phyloP scores from a whole-genome alignment of 192 early-diverging fungal genomes.

The Polychytrium aggregatum region DNA sequence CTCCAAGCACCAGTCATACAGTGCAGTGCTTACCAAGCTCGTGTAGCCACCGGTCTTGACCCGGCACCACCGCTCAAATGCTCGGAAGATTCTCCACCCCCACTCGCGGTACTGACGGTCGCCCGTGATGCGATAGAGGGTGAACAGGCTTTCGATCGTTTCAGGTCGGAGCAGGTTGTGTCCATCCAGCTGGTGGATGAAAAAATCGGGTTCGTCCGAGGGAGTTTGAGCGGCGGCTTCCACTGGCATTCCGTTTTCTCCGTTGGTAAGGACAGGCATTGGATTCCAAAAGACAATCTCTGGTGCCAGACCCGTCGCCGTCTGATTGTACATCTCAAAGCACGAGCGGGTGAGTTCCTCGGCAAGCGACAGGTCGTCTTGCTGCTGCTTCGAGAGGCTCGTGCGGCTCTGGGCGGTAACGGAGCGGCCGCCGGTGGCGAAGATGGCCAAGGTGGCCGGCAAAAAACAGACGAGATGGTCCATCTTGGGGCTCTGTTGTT shows the following conservation, averaged over 20 bases:
- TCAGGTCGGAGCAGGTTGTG: conserved; percentile 84
- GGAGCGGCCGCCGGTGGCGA: conserved; percentile 49
- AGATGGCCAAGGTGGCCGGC: conserved; percentile 70
- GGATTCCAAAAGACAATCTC: conserved; percentile 77
- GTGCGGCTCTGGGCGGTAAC: conserved; percentile 18
- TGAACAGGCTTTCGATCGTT: conserved; percentile 80
- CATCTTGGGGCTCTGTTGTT: conserved; percentile 48
- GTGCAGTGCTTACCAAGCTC: conserved; percentile 30
- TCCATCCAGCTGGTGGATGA: conserved; percentile 47
- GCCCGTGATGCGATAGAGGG: conserved; percentile 76
- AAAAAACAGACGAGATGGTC: conserved; percentile 93
- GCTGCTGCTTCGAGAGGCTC: conserved; percentile 20
- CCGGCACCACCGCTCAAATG: conserved; percentile 69
- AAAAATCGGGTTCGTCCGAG: conserved; percentile 39
- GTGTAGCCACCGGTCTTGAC: conserved; percentile 49
- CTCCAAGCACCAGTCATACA: no score
- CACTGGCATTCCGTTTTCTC: no score
- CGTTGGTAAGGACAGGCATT: not conserved
- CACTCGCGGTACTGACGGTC: conserved; percentile 67
- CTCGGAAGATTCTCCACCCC: conserved; percentile 72
- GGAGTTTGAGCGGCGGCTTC: no score
- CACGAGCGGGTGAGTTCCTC: conserved; percentile 68
- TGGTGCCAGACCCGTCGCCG: conserved; percentile 65
- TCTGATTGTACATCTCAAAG: conserved; percentile 70
- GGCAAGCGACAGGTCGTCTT: conserved; percentile 52